These are phyloP conservation scores for Entomortierella lignicola DNA, from an alignment of 192 early-diverging fungal genomes.

Conservation along the genomic window DNA sequence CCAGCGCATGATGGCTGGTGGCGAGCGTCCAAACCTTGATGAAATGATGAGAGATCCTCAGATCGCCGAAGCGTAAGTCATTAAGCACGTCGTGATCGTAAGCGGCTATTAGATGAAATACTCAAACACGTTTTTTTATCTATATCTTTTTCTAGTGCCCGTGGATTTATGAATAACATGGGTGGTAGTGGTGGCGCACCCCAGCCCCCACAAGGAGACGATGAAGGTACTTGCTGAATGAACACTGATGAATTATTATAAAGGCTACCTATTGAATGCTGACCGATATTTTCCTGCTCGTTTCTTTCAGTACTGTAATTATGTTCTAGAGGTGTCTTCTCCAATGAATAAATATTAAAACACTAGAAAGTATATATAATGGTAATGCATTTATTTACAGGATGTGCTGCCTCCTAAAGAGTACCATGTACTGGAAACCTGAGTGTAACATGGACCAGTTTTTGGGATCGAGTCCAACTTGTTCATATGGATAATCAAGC, in stretches of 20 bases:
- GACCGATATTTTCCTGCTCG: not conserved
- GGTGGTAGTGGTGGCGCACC: slow-evolving; percentile 40
- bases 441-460: slow-evolving; percentile 64
- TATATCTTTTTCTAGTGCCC: slow-evolving; percentile 48
- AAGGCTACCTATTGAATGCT: not conserved
- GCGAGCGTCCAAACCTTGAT: slow-evolving; percentile 63
- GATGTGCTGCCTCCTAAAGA: slow-evolving; percentile 65
- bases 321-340: not conserved
- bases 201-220: slow-evolving; percentile 16
- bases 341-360: not conserved
- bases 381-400: slow-evolving; percentile 44
- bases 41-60: slow-evolving; percentile 84
- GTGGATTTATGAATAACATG: slow-evolving; percentile 57
- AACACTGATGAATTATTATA: not conserved
- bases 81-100: too few relatives aligned
- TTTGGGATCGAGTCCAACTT: slow-evolving; percentile 59
- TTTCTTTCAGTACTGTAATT: slow-evolving; percentile 24
- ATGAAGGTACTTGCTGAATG: slow-evolving; percentile 16
- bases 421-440: slow-evolving; percentile 63
- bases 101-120: slow-evolving; percentile 9
- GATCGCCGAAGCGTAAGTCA: slow-evolving; percentile 59
- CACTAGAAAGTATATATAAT: not conserved
- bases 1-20: slow-evolving; percentile 80
- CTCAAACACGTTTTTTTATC: not conserved
- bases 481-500: slow-evolving; percentile 64